phyloP scores from a whole-genome alignment of 495 filamentous ascomycete genomes.

The Chaetomium fimeti region DNA sequence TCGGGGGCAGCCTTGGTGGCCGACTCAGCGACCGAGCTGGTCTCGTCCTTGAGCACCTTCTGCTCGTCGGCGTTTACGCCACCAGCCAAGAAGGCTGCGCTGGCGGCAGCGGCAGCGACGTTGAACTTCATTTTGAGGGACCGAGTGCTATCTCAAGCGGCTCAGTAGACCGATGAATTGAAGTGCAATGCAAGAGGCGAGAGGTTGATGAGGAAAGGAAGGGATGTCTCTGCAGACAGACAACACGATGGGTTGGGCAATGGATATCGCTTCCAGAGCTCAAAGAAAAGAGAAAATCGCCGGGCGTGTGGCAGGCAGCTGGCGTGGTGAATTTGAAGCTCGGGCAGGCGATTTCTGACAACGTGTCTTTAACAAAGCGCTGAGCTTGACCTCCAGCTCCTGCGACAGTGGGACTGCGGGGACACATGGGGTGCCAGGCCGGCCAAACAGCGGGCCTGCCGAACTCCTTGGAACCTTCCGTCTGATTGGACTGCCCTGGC shows the following conservation, averaged over 20 bases:
- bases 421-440: constrained; percentile 20
- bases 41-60: constrained; percentile 51
- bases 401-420: constrained; percentile 28
- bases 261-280: constrained; percentile 47
- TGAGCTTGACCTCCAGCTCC: constrained; percentile 25
- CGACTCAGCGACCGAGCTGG: constrained; percentile 46
- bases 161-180: constrained; percentile 20
- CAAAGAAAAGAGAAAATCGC: constrained; percentile 38
- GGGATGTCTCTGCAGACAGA: constrained; percentile 29
- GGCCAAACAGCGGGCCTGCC: constrained; percentile 21
- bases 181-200: constrained; percentile 19
- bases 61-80: constrained; percentile 72
- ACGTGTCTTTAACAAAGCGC: constrained; percentile 38
- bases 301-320: constrained; percentile 31
- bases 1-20: constrained; percentile 56
- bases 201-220: constrained; percentile 16
- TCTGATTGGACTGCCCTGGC: constrained; percentile 13
- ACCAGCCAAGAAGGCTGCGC: constrained; percentile 66
- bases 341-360: constrained; percentile 33
- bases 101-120: constrained; percentile 66
- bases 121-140: constrained; percentile 66
- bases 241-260: constrained; percentile 28
- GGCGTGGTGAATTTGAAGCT: constrained; percentile 39
- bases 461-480: constrained; percentile 28
- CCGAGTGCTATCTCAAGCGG: constrained; percentile 26